Evolutionary conservation across 2,329 filamentous ascomycete species (phyloP).

Genomic region (Claviceps sp.): DNA sequence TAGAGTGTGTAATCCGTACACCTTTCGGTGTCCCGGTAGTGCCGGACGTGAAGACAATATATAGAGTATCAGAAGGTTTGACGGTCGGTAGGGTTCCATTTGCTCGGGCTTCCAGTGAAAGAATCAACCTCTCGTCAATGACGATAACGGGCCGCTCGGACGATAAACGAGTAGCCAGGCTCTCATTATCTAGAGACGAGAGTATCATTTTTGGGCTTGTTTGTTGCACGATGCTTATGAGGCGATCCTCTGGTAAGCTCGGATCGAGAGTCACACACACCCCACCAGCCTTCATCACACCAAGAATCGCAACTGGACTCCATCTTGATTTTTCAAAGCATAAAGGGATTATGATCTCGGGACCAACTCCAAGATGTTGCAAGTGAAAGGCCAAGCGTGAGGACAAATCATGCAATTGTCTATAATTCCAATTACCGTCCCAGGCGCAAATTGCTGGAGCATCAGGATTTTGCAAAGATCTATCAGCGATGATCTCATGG

Average conservation of each 20-base stretch:
- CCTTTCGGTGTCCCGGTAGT: conserved; percentile 34
- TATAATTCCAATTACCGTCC: conserved; percentile 28
- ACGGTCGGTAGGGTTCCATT: conserved; percentile 3
- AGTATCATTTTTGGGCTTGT: conserved; percentile 10
- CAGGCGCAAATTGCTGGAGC: conserved; percentile 7
- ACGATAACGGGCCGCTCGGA: background rate
- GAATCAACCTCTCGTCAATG: conserved; percentile 1
- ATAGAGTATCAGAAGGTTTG: conserved; percentile 6
- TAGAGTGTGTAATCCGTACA: conserved; percentile 21
- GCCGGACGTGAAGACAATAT: conserved; percentile 39
- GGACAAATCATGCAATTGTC: conserved; percentile 15
- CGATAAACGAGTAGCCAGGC: conserved; percentile 4
- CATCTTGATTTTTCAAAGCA: conserved; percentile 8
- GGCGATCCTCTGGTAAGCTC: conserved; percentile 8
- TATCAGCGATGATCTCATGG: conserved; percentile 3
- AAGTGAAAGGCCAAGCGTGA: conserved; percentile 7
- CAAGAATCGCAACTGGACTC: conserved; percentile 5
- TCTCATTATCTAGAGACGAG: conserved; percentile 6
- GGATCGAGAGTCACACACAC: conserved; percentile 7
- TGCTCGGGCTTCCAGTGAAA: background rate
- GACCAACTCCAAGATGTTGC: conserved; percentile 1
- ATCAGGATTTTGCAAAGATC: conserved; percentile 1
- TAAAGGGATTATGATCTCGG: conserved; percentile 2
- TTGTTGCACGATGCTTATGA: conserved; percentile 9
- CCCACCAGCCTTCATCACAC: conserved; percentile 4